Evolutionary conservation across 2,329 filamentous ascomycete species (phyloP), one percentile per base, ranked within the genome.

Genomic region (Capronia epimyces): DNA sequence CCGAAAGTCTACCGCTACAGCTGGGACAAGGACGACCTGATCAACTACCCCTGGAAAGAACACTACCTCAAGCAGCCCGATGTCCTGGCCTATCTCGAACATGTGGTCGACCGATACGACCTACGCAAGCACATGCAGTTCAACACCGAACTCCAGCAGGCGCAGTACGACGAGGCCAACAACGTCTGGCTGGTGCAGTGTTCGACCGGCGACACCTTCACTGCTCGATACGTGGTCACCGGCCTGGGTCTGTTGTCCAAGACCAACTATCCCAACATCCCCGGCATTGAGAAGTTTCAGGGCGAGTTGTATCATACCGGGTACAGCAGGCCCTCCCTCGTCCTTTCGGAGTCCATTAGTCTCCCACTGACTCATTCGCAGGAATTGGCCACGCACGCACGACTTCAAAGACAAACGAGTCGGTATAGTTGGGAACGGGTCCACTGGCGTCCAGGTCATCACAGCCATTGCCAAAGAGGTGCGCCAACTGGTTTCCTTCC

Each of bases 91-190:
- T 79, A 79, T 58, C 75, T 79, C 25, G 57, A 65, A 13, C 71
- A 75, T 52, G 67, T 77, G 2, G 74, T 70, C 37, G 62, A 71
- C n/a, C 67, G 67, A 3, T 64, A 74, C 39, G 64, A 71, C 21
- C 61, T 77, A 3, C 69, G 66, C 22, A 72, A 71, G 34, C 69
- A 76, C 39, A 69, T 68, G 18, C 63, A 65, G 6, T 80, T 76
- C 63, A 63, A 72, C 29, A 68, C 69, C 4, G 66, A 65, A 2
- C 70, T 79, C 1, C 51, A 65, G 0, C 66, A 63, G 1, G 74
- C 72, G 3, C 39, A 25, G 3, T 42, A 42, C 21, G 39, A 42
- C 21, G 52, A 54, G 0, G 45, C 64, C 0, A 63, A 63, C 0
- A 60, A 56, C 27, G 22, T 42, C 39, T 80, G 78, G 77, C 65